Evolutionary conservation across 2,329 filamentous ascomycete species (phyloP), one percentile per base, ranked within the genome.

Genomic region (Orbilia brochopaga): DNA sequence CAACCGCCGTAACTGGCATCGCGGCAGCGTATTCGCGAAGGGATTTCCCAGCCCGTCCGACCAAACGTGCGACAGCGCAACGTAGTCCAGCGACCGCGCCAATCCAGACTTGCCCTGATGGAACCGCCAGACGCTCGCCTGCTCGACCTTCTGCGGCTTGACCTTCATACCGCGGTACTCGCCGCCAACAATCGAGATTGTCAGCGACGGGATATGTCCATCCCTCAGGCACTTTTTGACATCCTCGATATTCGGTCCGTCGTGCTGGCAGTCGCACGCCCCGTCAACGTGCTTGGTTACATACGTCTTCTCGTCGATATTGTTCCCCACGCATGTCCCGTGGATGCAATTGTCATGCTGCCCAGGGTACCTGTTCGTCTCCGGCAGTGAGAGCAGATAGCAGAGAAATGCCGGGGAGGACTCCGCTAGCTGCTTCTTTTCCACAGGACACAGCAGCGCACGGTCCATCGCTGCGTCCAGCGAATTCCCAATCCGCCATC

Each of bases 21-120:
- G 51, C 0, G 74, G 73, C 8, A 75, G 61, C 21, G 63, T 70
- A 58, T 74, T 74, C 19, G 46, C 69, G 2, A 35, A 51, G 3
- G 73, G 69, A 59, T 74, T 75, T 15, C 74, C 74, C n/a, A 75
- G 65, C 15, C 74, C 74, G 19, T 75, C 73, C 7, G 74, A 74
- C 74, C 74, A 75, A 3, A 74, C 74, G 44, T 75, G 74, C 4
- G 74, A 75, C 15, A 75, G 52, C 24, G 73, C 74, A 10, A 75
- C 54, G 55, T 74, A 75, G 42, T 73, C 62, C n/a, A 65, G 40
- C 21, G 60, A 72, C 56, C 64, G 64, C 24, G 48, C 67, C 2
- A 72, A n/a, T 10, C 67, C 67, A 0, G 54, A 52, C 56, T 72
- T 72, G 6, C 21, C 19, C n/a, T 65, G 60, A 21, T 72, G 46